Base-by-base conservation (phyloP, 148 eudicot species). In the Simmondsia chinensis region DNA sequence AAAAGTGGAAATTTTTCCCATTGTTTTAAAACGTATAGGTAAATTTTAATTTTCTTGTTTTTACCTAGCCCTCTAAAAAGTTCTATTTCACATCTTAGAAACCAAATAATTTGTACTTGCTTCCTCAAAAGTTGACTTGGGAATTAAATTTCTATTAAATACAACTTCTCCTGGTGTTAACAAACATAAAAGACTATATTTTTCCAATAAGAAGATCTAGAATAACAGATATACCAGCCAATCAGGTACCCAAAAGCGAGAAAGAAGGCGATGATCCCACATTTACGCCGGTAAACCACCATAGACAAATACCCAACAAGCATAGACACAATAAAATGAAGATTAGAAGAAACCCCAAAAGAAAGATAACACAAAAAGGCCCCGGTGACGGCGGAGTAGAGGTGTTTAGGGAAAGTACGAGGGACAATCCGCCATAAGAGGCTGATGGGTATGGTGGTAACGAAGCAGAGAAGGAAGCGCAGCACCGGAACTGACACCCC, bases 281-380 rank as follows among this genome's bases (percentile, higher is more conserved):
- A 91, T 29, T 66, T 72, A 24, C 66, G 69, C 15, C 95, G 76
- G 43, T 31, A 79, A 28, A 71, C 19, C 4, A 52, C 49, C 99
- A 91, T 86, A 2, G 86, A 67, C 38, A 64, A 60, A 42, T 91
- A 91, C 3, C 94, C 89, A 21, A 77, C 50, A 6, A 65, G 27
- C 71, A 91, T 86, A 21, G 94, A 77, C 23, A 91, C 73, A 21
- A 91, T 56, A 55, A 91, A 85, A 35, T 86, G 99, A 33, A 91
- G 58, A 52, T 91, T 91, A 1, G 95, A 91, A 1, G 86, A 82
- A 56, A 76, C 39, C 13, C 99, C 99, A 25, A 91, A 91, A 2
- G 99, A 76, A 8, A 85, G 29, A 46, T 76, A 82, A 18, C 94
- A 91, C 5, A 91, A 71, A 12, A 60, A 7, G n/a, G 57, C 79